Conservation (phyloP, 1,284 basidiomycete species). For the Heterobasidion irregulare region DNA sequence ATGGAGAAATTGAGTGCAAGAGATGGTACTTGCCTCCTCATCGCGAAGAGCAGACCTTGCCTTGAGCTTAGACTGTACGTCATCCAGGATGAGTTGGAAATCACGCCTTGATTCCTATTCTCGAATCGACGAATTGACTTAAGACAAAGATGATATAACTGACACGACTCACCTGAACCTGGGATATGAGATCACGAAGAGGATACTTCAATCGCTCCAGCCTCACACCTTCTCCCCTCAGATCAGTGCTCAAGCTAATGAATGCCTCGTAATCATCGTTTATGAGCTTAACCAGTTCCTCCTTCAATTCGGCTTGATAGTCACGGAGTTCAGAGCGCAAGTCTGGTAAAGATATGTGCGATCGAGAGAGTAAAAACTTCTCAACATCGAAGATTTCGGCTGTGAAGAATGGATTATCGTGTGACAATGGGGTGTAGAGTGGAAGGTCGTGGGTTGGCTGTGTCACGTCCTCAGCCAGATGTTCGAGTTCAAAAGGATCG, state of each 20-base stretch:
- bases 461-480: conserved; percentile 50
- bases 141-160: neutral
- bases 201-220: conserved; percentile 63
- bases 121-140: neutral
- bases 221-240: conserved; percentile 75
- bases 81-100: conserved; percentile 60
- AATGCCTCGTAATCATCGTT: conserved; percentile 98
- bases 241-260: conserved; percentile 87
- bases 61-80: conserved; percentile 70
- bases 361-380: conserved; percentile 80
- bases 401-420: conserved; percentile 67
- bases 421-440: conserved; percentile 69
- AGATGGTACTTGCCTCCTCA: conserved; percentile 54
- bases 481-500: conserved; percentile 51
- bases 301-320: conserved; percentile 78
- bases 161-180: conserved; percentile 55
- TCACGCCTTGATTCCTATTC: conserved; percentile 55
- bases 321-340: conserved; percentile 81
- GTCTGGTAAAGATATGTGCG: conserved; percentile 82
- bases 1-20: neutral
- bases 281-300: conserved; percentile 90
- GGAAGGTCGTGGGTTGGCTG: conserved; percentile 50
- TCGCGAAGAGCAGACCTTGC: conserved; percentile 70
- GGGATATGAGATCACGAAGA: conserved; percentile 49
- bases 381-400: conserved; percentile 74